A percentile compares a stretch with the other conserved stretches of the same genome.
phyloP scores from a whole-genome alignment of 345 rosid genomes.

The Salix dunnii region DNA sequence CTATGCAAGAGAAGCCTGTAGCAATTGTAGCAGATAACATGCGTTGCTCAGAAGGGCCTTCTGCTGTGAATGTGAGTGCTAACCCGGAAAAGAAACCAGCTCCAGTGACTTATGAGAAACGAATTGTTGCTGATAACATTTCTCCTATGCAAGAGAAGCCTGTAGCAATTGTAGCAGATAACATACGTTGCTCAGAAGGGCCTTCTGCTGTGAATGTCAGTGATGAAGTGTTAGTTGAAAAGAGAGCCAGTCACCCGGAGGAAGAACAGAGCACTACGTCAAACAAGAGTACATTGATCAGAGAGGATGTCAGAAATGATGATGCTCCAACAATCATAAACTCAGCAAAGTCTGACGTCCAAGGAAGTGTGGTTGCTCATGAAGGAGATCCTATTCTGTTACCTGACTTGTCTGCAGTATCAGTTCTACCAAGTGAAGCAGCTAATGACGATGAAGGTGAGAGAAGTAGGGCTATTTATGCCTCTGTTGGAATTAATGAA shows the following conservation, averaged over 20 bases:
- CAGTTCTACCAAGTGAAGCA: slow-evolving; percentile 27
- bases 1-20: slow-evolving; percentile 21
- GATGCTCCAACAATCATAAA: slow-evolving; percentile 1
- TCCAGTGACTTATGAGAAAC: slow-evolving; percentile 12
- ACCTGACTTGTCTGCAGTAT: slow-evolving; percentile 52
- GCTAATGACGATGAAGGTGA: slow-evolving; percentile 14
- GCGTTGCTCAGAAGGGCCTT: slow-evolving; percentile 23
- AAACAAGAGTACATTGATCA: neutral
- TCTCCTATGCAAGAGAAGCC: slow-evolving; percentile 25
- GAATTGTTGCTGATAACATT: slow-evolving; percentile 8
- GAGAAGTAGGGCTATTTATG: slow-evolving; percentile 23
- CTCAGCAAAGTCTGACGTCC: slow-evolving; percentile 8
- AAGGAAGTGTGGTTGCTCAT: slow-evolving; percentile 29
- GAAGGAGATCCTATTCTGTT: slow-evolving; percentile 58
- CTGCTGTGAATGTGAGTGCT: slow-evolving; percentile 4
- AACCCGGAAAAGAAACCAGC: slow-evolving; percentile 8
- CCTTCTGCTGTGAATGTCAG: slow-evolving; percentile 12
- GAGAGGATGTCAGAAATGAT: slow-evolving; percentile 10
- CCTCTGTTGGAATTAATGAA: slow-evolving; percentile 29
- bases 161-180: slow-evolving; percentile 30
- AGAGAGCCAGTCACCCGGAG: slow-evolving; percentile 5
- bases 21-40: slow-evolving; percentile 38
- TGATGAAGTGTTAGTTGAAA: slow-evolving; percentile 15
- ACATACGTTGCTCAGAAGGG: slow-evolving; percentile 27
- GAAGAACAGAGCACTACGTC: slow-evolving; percentile 18